Base-by-base conservation (phyloP, 441 rosid genomes). In the Mallotus repandus region DNA sequence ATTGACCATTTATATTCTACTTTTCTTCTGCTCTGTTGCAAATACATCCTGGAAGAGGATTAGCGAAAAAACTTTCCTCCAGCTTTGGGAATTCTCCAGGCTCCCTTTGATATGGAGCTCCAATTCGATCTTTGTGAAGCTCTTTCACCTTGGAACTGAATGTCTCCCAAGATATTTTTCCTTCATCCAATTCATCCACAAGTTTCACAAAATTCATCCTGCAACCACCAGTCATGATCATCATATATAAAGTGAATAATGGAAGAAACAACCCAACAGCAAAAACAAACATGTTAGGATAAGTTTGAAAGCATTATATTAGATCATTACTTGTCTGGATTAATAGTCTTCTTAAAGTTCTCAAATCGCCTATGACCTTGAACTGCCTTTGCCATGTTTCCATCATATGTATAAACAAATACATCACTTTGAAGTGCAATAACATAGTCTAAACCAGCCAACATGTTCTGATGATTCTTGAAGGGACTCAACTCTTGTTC, bases 361-460 rank as follows among this genome's bases (percentile, higher is more conserved):
- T 89, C 93, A 54, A 91, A 92, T 61, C 91, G 84, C 81, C 98
- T 78, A 77, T 95, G 99, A 80, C 97, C 99, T 84, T 95, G 97
- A 75, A 92, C 94, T 15, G 99, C 99, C 89, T 95, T 95, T 35
- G 99, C 99, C 99, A 95, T 92, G 81, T 95, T 95, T 76, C 99
- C 97, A 45, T 95, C 92, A 25, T 92, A 95, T 0, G 99, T 95
- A 71, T 91, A 92, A 67, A 92, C 84, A 86, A 95, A 92, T 16
- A 84, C 94, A 56, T 87, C 95, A 71, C 99, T 92, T 74, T 92
- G 85, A 79, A 92, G 91, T 21, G 99, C 99, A 69, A 95, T 91
- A 29, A 84, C 81, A 64, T 95, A 91, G 81, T 95, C 99, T 63
- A 95, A 80, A 72, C 99, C 97, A 66, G 98, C 99, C 80, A 95